Percentiles rank a stretch among this genome's conserved stretches.
These are phyloP conservation scores for Murraya koenigii DNA, from an alignment of 345 rosid genomes.

Conservation along the genomic window DNA sequence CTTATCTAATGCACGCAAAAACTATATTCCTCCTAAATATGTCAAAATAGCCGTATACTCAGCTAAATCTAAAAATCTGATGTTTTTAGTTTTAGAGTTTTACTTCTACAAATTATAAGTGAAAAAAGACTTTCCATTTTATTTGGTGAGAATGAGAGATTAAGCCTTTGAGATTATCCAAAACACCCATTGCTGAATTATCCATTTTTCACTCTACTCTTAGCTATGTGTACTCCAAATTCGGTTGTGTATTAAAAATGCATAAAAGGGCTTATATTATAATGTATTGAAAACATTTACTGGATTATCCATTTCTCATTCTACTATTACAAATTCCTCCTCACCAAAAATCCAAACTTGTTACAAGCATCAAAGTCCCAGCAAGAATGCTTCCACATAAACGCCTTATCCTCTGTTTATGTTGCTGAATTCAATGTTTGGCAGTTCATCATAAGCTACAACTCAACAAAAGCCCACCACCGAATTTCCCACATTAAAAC, in stretches of 20 bases:
- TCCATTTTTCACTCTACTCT: not conserved
- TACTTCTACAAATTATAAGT: not conserved
- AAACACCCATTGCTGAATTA: not conserved
- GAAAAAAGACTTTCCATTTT: not conserved
- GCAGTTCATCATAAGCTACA: not conserved
- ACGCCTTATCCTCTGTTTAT: not conserved
- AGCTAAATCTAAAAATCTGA: no score
- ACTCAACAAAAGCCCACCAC: not conserved
- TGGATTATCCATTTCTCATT: constrained; percentile 59
- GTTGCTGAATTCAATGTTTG: not conserved
- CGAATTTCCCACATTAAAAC: no score
- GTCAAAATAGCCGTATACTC: no score
- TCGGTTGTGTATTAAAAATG: not conserved
- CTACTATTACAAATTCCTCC: constrained; percentile 67
- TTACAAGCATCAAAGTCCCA: not conserved
- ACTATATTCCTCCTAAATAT: no score
- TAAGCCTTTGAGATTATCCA: no score
- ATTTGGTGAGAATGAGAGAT: no score
- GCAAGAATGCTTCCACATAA: not conserved
- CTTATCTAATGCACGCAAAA: no score
- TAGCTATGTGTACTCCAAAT: not conserved
- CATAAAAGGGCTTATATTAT: not conserved
- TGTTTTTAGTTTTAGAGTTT: no score
- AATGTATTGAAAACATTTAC: constrained; percentile 20
- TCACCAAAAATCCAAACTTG: constrained; percentile 45